Percentiles rank a stretch among this genome's conserved stretches.
Evolutionary conservation across 257 asterid genomes (phyloP).

Genomic region (Solanum acaule): DNA sequence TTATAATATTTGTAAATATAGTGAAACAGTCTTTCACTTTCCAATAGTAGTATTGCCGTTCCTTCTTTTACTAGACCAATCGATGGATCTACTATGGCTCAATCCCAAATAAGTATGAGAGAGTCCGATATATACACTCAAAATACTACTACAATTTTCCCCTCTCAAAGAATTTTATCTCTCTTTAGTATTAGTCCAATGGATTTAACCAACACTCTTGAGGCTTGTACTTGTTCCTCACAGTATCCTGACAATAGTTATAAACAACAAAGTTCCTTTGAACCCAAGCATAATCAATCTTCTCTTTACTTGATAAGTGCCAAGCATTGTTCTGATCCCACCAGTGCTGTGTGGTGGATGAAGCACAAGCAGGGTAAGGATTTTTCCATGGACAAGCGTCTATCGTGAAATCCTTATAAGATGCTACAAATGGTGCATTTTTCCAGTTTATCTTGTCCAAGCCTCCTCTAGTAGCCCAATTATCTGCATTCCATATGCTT

Average conservation of each 20-base stretch:
- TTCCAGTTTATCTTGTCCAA: conserved; percentile 91
- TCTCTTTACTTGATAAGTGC: conserved; percentile 58
- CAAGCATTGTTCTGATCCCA: conserved; percentile 88
- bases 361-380: conserved; percentile 74
- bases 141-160: background rate
- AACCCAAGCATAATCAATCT: conserved; percentile 74
- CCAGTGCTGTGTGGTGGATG: conserved; percentile 80
- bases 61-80: background rate
- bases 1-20: background rate
- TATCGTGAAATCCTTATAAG: conserved; percentile 57
- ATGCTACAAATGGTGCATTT: conserved; percentile 77
- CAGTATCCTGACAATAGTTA: conserved; percentile 65
- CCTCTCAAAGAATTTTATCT: background rate
- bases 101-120: no score
- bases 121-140: background rate
- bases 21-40: background rate
- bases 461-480: no score
- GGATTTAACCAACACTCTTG: conserved; percentile 82
- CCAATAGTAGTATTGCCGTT: no score
- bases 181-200: conserved; percentile 25
- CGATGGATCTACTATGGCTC: background rate
- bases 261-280: conserved; percentile 79
- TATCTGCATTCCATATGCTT: conserved; percentile 98
- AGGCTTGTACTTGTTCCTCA: conserved; percentile 52
- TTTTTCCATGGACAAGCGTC: conserved; percentile 89